A percentile compares a stretch with the other conserved stretches of the same genome.
Evolutionary conservation across 768 basidiomycete genomes (phyloP).

Genomic region (Auricularia auricula-judae): DNA sequence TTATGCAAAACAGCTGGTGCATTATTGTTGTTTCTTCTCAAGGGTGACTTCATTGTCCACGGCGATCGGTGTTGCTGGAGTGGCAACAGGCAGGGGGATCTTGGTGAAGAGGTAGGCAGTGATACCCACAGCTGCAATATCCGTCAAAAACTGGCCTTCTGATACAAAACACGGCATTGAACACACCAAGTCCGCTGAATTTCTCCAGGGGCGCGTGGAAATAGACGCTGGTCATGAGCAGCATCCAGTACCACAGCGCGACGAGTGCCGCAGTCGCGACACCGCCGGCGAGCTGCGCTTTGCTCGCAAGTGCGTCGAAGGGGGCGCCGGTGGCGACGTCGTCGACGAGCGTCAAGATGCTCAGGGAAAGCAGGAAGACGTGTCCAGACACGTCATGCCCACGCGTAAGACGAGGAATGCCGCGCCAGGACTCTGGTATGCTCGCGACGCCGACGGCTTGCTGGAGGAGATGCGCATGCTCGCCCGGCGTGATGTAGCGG

Average conservation of each 20-base stretch:
- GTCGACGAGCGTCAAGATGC: conserved; percentile 65
- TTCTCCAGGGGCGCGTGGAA: conserved; percentile 90
- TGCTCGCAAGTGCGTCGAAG: conserved; percentile 8
- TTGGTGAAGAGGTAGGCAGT: background rate
- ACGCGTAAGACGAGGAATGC: conserved; percentile 48
- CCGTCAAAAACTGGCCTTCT: no score
- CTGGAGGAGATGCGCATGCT: conserved; percentile 57
- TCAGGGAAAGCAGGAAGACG: conserved; percentile 78
- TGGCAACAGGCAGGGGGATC: background rate
- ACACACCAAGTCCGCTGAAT: conserved; percentile 71
- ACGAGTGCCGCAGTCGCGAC: conserved; percentile 36
- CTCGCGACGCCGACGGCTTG: conserved; percentile 29
- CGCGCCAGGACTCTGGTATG: conserved; percentile 12
- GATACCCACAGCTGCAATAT: background rate
- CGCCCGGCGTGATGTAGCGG: conserved; percentile 39
- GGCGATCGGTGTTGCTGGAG: no score
- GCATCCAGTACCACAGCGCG: conserved; percentile 60
- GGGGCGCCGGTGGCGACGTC: conserved; percentile 34
- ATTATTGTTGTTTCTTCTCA: no score
- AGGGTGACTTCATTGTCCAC: no score
- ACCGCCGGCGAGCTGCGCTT: conserved; percentile 39
- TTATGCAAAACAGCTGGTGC: no score
- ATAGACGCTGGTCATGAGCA: conserved; percentile 73
- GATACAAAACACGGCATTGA: background rate
- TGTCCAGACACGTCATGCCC: conserved; percentile 96